Percentiles rank a stretch among this genome's conserved stretches.
Conservation (phyloP, 192 early-diverging fungal genomes). For the Podila verticillata region DNA sequence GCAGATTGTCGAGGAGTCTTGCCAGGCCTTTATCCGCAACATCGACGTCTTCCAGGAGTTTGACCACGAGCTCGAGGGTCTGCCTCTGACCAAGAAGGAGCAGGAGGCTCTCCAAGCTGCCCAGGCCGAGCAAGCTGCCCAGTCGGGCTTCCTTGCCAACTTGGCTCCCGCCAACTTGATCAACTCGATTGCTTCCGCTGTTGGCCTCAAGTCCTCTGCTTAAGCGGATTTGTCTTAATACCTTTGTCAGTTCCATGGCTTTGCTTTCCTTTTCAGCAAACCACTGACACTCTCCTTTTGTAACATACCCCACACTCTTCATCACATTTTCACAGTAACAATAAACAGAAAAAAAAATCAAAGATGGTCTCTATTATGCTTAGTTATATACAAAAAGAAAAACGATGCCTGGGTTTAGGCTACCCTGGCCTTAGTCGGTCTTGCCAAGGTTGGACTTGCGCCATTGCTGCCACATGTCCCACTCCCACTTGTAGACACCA, state of each 20-base stretch:
- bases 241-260: background rate
- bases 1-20: conserved; percentile 26
- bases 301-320: background rate
- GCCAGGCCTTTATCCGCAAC: conserved; percentile 16
- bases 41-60: conserved; percentile 41
- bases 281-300: too few species aligned
- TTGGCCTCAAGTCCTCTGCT: conserved; percentile 3
- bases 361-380: background rate
- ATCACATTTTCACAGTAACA: background rate
- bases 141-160: background rate
- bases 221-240: background rate
- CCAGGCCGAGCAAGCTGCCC: conserved; percentile 10
- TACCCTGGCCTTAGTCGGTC: background rate
- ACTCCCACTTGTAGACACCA: conserved; percentile 38
- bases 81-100: conserved; percentile 11
- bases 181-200: conserved; percentile 2
- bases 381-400: too few species aligned
- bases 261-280: background rate
- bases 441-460: conserved; percentile 26
- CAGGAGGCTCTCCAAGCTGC: conserved; percentile 10
- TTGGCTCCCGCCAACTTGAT: background rate
- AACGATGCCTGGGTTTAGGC: too few species aligned
- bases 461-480: conserved; percentile 43
- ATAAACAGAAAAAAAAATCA: background rate
- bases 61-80: conserved; percentile 25